These are phyloP conservation scores for Aspergillus tanneri DNA, from an alignment of 2,329 filamentous ascomycete species.

Conservation along the genomic window DNA sequence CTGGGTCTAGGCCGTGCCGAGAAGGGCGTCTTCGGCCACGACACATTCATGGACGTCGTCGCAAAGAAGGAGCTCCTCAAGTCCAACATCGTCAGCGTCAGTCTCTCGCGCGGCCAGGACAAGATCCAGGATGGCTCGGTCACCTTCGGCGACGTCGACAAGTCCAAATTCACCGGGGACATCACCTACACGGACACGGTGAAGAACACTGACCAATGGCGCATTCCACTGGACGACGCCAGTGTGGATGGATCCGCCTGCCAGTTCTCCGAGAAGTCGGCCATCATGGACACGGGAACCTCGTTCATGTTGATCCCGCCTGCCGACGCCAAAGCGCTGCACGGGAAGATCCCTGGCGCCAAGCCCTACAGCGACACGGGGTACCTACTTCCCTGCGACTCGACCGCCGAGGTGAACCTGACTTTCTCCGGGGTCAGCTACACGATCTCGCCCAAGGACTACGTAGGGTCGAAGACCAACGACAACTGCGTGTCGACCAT, in stretches of 20 bases:
- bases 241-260: conserved; percentile 60
- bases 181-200: conserved; percentile 64
- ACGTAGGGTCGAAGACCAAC: conserved; percentile 51
- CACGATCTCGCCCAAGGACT: conserved; percentile 68
- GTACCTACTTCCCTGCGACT: conserved; percentile 72
- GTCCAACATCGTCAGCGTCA: conserved; percentile 70
- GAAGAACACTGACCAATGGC: conserved; percentile 63
- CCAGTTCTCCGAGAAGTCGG: conserved; percentile 55
- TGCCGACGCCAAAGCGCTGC: conserved; percentile 65
- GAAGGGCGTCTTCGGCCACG: conserved; percentile 50
- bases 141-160: conserved; percentile 71
- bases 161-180: conserved; percentile 64
- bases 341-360: conserved; percentile 65
- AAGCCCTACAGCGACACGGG: conserved; percentile 58
- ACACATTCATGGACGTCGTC: conserved; percentile 68
- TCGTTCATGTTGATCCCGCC: conserved; percentile 73
- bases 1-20: conserved; percentile 69
- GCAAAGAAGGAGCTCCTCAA: conserved; percentile 56
- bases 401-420: conserved; percentile 60
- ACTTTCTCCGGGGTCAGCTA: conserved; percentile 68
- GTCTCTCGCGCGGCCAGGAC: conserved; percentile 66
- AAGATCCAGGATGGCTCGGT: conserved; percentile 70
- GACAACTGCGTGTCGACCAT: conserved; percentile 65
- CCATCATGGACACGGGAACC: conserved; percentile 82
- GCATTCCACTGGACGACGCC: conserved; percentile 66